A percentile compares a stretch with the other conserved stretches of the same genome.
Evolutionary conservation across 2,329 filamentous ascomycete species (phyloP).

Genomic region (Fusarium xylarioides): DNA sequence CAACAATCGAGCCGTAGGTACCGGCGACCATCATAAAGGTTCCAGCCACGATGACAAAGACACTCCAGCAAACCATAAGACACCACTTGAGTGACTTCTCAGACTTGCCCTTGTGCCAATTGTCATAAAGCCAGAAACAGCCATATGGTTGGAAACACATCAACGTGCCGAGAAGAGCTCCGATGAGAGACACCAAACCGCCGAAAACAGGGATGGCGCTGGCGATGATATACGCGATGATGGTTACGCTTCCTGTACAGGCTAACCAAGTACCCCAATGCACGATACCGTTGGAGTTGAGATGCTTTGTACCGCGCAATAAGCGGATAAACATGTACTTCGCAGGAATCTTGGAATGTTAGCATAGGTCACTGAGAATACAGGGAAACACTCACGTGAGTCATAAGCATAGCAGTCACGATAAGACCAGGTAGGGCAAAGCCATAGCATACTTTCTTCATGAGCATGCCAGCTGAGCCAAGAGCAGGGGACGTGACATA

Average conservation of each 20-base stretch:
- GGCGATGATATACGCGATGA: conserved; percentile 43
- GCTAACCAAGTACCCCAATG: conserved; percentile 47
- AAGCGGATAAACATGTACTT: conserved; percentile 31
- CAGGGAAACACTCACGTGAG: conserved; percentile 36
- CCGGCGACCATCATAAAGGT: conserved; percentile 55
- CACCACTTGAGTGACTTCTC: conserved; percentile 9
- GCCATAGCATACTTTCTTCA: conserved; percentile 57
- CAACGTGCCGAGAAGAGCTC: conserved; percentile 43
- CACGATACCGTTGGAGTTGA: conserved; percentile 40
- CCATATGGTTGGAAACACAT: conserved; percentile 45
- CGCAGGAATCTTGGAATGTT: conserved; percentile 7
- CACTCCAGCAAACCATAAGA: conserved; percentile 19
- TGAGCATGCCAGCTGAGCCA: conserved; percentile 52
- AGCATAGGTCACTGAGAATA: neutral
- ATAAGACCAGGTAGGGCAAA: conserved; percentile 44
- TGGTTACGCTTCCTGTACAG: conserved; percentile 38
- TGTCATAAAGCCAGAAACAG: conserved; percentile 44
- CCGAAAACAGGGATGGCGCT: conserved; percentile 41
- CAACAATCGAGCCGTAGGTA: conserved; percentile 55
- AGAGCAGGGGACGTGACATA: conserved; percentile 57
- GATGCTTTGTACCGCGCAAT: conserved; percentile 43
- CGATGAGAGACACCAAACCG: conserved; percentile 42
- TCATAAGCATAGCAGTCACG: conserved; percentile 38
- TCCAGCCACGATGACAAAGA: conserved; percentile 27
- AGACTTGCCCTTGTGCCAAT: conserved; percentile 32